These are phyloP conservation scores for Casaregolazyma lundiana DNA, from an alignment of 1,139 yeast species.

Conservation along the genomic window DNA sequence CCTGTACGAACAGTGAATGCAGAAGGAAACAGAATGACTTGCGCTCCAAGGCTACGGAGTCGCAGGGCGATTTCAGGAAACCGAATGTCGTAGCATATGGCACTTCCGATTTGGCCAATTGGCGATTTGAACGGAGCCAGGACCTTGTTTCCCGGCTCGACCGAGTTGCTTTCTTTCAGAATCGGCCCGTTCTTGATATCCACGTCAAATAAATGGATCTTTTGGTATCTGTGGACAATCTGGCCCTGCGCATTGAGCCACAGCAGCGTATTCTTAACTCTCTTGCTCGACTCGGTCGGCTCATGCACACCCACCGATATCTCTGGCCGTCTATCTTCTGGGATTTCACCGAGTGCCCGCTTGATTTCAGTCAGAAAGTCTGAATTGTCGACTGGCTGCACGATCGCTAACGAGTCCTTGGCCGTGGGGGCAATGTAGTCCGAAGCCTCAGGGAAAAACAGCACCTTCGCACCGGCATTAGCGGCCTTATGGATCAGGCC, in stretches of 20 bases:
- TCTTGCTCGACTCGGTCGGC: constrained; percentile 43
- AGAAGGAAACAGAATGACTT: constrained; percentile 75
- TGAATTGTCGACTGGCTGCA: constrained; percentile 45
- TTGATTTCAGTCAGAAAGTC: constrained; percentile 49
- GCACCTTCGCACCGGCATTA: constrained; percentile 50
- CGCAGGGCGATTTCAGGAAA: constrained; percentile 77
- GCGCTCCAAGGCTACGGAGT: constrained; percentile 68
- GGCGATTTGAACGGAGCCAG: constrained; percentile 56
- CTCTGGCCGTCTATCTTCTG: constrained; percentile 32
- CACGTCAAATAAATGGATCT: constrained; percentile 86
- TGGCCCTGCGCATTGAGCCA: constrained; percentile 67
- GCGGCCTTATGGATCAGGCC: constrained; percentile 62
- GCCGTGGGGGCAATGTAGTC: constrained; percentile 78
- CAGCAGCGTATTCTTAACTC: constrained; percentile 66
- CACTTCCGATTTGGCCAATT: constrained; percentile 61
- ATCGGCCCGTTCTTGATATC: constrained; percentile 54
- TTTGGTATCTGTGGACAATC: constrained; percentile 66
- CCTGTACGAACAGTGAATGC: constrained; percentile 94
- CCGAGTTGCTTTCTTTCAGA: constrained; percentile 69
- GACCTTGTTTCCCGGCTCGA: constrained; percentile 66
- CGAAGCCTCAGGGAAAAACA: constrained; percentile 89
- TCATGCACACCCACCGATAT: constrained; percentile 81
- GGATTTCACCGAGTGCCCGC: constrained; percentile 40
- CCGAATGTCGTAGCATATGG: constrained; percentile 82
- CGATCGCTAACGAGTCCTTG: constrained; percentile 57